Percentiles rank a stretch among this genome's conserved stretches.
Evolutionary conservation across 306 rosid species (phyloP).

Genomic region (Cucumis melo): DNA sequence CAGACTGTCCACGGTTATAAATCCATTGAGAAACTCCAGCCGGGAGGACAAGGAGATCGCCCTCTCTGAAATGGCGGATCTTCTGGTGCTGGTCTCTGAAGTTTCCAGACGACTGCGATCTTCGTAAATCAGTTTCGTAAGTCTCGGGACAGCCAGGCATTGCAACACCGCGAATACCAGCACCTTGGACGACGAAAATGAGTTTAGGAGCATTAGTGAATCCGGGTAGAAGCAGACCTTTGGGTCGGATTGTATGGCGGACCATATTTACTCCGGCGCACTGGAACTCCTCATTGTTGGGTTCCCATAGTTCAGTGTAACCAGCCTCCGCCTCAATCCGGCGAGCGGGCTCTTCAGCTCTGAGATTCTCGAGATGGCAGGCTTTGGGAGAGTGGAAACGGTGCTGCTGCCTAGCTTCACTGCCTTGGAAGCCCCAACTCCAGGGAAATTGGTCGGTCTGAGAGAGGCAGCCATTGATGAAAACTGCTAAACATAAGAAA

Average conservation of each 20-base stretch:
- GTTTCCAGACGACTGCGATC: background rate
- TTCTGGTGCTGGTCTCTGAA: slow-evolving; percentile 20
- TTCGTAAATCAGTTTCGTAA: background rate
- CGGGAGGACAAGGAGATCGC: slow-evolving; percentile 13
- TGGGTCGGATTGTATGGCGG: slow-evolving; percentile 11
- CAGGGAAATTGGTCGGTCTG: background rate
- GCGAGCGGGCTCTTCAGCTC: slow-evolving; percentile 1
- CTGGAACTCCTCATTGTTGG: slow-evolving; percentile 5
- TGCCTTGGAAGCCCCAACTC: background rate
- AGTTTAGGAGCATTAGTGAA: slow-evolving; percentile 16
- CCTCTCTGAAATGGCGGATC: slow-evolving; percentile 10
- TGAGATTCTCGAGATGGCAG: slow-evolving; percentile 15
- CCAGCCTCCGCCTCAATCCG: slow-evolving; percentile 19
- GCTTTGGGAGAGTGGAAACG: slow-evolving; percentile 3
- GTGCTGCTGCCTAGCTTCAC: background rate
- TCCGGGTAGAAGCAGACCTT: slow-evolving; percentile 15
- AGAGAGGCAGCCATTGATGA: slow-evolving; percentile 14
- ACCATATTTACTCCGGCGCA: slow-evolving; percentile 16
- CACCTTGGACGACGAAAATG: slow-evolving; percentile 15
- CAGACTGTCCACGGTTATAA: slow-evolving; percentile 10
- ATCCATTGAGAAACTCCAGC: slow-evolving; percentile 25
- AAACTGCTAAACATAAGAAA: background rate
- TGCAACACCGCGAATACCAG: slow-evolving; percentile 10
- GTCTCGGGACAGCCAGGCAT: slow-evolving; percentile 20
- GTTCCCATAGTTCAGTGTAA: slow-evolving; percentile 15